These are phyloP conservation scores for Helotiales sp. DNA, from an alignment of 2,329 filamentous ascomycete genomes.

Conservation along the genomic window DNA sequence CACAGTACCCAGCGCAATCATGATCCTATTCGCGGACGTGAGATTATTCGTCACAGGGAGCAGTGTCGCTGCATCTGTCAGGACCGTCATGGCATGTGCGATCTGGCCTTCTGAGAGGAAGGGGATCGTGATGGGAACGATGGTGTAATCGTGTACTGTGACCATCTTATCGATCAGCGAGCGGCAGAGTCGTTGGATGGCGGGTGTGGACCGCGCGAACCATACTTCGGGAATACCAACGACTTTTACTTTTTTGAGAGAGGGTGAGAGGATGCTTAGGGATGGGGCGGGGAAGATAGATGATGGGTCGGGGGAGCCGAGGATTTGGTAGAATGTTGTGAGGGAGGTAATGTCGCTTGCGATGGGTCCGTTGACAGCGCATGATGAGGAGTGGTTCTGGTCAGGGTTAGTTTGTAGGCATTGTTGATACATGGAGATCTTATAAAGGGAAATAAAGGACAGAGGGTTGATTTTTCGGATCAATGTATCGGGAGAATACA, in stretches of 20 bases:
- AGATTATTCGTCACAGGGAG: constrained; percentile 41
- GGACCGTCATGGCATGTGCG: constrained; percentile 77
- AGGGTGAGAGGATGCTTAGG: constrained; percentile 47
- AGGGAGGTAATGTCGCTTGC: constrained; percentile 77
- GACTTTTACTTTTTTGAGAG: constrained; percentile 45
- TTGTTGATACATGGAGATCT: no score
- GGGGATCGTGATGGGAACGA: constrained; percentile 67
- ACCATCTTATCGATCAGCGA: constrained; percentile 62
- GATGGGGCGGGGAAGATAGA: constrained; percentile 66
- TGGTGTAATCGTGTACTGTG: constrained; percentile 53
- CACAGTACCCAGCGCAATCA: constrained; percentile 67
- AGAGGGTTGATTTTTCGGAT: no score
- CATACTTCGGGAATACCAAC: constrained; percentile 72
- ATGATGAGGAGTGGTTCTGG: constrained; percentile 56
- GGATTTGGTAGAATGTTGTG: constrained; percentile 77
- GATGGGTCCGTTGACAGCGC: constrained; percentile 73
- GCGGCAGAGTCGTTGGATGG: constrained; percentile 66
- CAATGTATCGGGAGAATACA: no score
- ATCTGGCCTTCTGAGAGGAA: constrained; percentile 71
- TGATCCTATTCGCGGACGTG: constrained; percentile 66
- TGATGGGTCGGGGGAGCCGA: constrained; percentile 71
- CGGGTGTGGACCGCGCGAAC: constrained; percentile 69
- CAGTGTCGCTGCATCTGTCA: constrained; percentile 66
- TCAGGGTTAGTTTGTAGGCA: no score
- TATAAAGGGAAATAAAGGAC: no score